Base-by-base conservation (phyloP, 2,329 filamentous ascomycete genomes). In the Aspergillus ruber region DNA sequence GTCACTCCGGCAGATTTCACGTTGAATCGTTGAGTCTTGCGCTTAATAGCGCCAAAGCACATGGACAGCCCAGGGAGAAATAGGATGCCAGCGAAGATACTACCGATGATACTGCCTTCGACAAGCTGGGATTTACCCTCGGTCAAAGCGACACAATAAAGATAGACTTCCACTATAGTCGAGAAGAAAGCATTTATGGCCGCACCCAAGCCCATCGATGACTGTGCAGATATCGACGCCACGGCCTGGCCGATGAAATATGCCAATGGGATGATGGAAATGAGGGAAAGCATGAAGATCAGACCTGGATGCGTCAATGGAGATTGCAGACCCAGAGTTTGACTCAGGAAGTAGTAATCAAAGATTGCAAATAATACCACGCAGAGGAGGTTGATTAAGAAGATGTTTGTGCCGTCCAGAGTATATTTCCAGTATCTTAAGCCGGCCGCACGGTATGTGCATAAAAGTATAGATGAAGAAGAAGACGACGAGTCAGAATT, bases 361-460 rank as follows among this genome's bases (percentile, higher is more conserved):
- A 95, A 82, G 53, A 98, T 94, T 61, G 91, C 87, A 63, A 98
- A 96, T 20, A 88, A 74, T n/a, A 98, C 93, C 15, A 98, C 81
- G 10, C 83, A 86, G 73, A 97, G 88, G 48, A 98, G 80, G 66
- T 98, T 98, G 75, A 98, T 96, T 56, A 98, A 82, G 72, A 98
- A 97, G 64, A 98, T 95, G 71, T 98, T 98, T 51, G 93, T 98
- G 47, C 93, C 94, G 64, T 98, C 93, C 49, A 98, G 78, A 3
- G 93, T 98, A 71, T 98, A 98, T 72, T 98, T 98, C 91, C 94
- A 98, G 74, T 98, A 98, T 68, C 91, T 91, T 56, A 83, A 77
- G 10, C 93, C 93, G 10, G 94, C 91, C 39, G 93, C 93, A 49
- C 94, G 86, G 71, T 98, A 98, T 5, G 93, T 98, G 77, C 93